Conservation (phyloP, 495 filamentous ascomycete species). For the Lophiostoma macrostomum region DNA sequence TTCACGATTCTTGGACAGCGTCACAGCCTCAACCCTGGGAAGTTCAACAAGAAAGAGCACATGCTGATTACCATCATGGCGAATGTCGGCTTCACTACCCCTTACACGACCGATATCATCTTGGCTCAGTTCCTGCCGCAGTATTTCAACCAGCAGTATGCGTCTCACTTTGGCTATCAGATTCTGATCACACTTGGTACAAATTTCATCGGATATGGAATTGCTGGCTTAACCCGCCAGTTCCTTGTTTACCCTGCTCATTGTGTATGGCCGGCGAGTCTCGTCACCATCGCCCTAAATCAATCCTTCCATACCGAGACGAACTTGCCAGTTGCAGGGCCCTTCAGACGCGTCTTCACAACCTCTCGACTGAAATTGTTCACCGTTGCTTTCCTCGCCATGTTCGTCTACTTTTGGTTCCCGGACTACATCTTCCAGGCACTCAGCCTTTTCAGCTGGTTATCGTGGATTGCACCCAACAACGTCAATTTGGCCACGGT, state of each 20-base stretch:
- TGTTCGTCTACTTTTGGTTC: constrained; percentile 60
- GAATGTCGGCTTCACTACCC: constrained; percentile 57
- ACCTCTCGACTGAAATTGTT: constrained; percentile 63
- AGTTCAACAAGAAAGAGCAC: constrained; percentile 81
- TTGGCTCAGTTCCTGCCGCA: constrained; percentile 50
- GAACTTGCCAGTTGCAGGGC: constrained; percentile 44
- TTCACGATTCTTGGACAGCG: constrained; percentile 55
- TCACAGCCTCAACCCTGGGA: constrained; percentile 64
- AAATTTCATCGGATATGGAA: constrained; percentile 21
- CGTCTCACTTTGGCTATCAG: constrained; percentile 13
- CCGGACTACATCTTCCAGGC: constrained; percentile 57
- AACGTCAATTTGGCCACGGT: constrained; percentile 67
- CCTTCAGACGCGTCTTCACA: constrained; percentile 50
- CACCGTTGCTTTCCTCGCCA: constrained; percentile 47
- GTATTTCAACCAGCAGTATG: no score
- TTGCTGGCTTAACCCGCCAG: constrained; percentile 19
- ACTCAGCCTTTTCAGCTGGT: constrained; percentile 58
- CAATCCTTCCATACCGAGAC: constrained; percentile 47
- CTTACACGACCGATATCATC: constrained; percentile 68
- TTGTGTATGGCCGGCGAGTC: constrained; percentile 41
- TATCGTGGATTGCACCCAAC: constrained; percentile 59
- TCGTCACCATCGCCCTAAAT: constrained; percentile 34
- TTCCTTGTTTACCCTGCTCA: constrained; percentile 38
- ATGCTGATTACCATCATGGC: constrained; percentile 75
- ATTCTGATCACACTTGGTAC: constrained; percentile 19